phyloP scores from a whole-genome alignment of 805 yeast genomes.

The Lachancea nothofagi region DNA sequence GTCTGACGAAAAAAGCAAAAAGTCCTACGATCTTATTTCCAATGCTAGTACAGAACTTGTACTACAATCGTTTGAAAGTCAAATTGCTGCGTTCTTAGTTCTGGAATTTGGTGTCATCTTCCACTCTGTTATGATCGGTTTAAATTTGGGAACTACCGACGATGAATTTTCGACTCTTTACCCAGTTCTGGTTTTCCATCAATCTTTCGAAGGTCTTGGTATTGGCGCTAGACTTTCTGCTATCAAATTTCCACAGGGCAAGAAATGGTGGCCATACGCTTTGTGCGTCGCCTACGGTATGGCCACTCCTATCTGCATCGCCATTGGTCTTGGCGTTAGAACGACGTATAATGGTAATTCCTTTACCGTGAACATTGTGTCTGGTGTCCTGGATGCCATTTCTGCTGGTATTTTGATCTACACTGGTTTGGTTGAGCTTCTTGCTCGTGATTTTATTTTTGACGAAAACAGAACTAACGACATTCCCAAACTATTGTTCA shows the following conservation, averaged over 20 bases:
- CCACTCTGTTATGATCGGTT: conserved; percentile 72
- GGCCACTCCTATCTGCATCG: conserved; percentile 65
- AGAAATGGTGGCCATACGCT: conserved; percentile 39
- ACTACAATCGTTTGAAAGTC: conserved; percentile 14
- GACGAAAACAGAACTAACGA: conserved; percentile 39
- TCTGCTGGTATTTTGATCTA: conserved; percentile 70
- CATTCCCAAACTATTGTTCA: conserved; percentile 36
- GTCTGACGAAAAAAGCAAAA: conserved; percentile 7
- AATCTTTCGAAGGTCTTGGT: conserved; percentile 75
- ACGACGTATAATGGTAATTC: conserved; percentile 50
- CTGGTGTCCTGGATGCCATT: conserved; percentile 63
- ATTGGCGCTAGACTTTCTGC: conserved; percentile 64
- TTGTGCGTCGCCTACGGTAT: conserved; percentile 48
- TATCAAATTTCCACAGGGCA: conserved; percentile 47
- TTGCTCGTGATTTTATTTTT: conserved; percentile 68
- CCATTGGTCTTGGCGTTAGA: conserved; percentile 69
- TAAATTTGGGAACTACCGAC: conserved; percentile 59
- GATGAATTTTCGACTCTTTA: conserved; percentile 60
- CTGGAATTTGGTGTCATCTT: conserved; percentile 70
- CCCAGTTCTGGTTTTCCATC: conserved; percentile 66
- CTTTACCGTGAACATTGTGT: conserved; percentile 48
- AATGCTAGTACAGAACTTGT: conserved; percentile 4
- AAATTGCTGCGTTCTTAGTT: conserved; percentile 45
- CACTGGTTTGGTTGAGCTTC: conserved; percentile 67
- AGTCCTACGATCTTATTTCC: conserved; percentile 5